phyloP scores from a whole-genome alignment of 1,139 yeast genomes.

The Taiozyma sp. region DNA sequence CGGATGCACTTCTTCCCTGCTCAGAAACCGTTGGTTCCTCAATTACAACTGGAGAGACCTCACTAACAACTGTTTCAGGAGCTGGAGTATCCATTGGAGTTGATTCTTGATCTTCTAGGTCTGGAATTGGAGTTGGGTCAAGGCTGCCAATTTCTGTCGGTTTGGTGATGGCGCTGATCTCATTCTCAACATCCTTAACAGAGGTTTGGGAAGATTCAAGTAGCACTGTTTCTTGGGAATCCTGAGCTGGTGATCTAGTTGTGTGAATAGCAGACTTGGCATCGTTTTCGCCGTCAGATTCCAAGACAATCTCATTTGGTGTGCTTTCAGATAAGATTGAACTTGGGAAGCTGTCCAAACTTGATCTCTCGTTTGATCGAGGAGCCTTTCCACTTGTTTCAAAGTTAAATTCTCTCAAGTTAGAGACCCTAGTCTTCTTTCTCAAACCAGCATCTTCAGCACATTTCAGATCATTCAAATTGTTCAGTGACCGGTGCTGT shows the following conservation, averaged over 20 bases:
- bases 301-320: conserved; percentile 7
- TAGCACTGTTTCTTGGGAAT: background rate
- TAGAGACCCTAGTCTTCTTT: conserved; percentile 11
- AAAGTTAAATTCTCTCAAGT: conserved; percentile 20
- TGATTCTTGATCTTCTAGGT: background rate
- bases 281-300: background rate
- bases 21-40: background rate
- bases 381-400: conserved; percentile 5
- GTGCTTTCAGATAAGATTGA: conserved; percentile 22
- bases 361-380: conserved; percentile 1
- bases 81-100: background rate
- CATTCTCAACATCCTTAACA: background rate
- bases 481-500: background rate
- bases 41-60: background rate
- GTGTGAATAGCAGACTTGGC: background rate
- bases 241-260: background rate
- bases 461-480: background rate
- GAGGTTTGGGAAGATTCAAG: background rate
- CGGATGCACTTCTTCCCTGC: background rate
- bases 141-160: background rate
- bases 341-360: conserved; percentile 8
- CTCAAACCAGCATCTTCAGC: conserved; percentile 9
- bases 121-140: background rate
- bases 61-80: background rate
- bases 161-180: background rate